Evolutionary conservation across 805 yeast species (phyloP).

Genomic region (Wickerhamiella spandovensis): DNA sequence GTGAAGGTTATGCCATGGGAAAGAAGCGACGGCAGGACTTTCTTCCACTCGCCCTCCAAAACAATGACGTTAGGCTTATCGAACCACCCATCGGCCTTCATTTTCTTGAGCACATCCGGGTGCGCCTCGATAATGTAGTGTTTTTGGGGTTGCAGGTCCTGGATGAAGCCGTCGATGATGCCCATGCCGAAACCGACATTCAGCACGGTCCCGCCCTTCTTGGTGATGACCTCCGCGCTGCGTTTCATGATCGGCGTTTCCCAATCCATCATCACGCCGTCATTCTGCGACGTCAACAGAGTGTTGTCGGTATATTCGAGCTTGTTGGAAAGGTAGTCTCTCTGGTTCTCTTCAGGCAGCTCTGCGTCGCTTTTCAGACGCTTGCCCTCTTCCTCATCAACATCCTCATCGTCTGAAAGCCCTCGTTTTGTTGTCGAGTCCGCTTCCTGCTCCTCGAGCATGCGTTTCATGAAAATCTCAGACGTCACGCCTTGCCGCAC

Average conservation of each 20-base stretch:
- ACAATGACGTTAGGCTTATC: constrained; percentile 57
- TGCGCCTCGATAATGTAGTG: constrained; percentile 93
- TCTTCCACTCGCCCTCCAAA: constrained; percentile 90
- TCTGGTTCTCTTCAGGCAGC: constrained; percentile 31
- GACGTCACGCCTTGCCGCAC: constrained; percentile 87
- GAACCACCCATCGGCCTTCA: constrained; percentile 72
- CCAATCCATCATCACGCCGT: constrained; percentile 99
- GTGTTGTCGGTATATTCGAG: constrained; percentile 56
- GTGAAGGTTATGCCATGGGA: constrained; percentile 61
- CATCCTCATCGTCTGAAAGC: constrained; percentile 9
- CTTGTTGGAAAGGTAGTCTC: constrained; percentile 49
- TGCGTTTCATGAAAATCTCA: constrained; percentile 62
- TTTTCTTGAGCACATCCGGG: constrained; percentile 67
- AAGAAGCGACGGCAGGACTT: constrained; percentile 50
- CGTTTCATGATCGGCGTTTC: constrained; percentile 68
- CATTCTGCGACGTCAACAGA: constrained; percentile 59
- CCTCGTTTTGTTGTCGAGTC: constrained; percentile 12
- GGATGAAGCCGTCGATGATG: constrained; percentile 72
- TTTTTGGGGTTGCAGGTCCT: constrained; percentile 39
- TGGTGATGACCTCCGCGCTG: constrained; percentile 65
- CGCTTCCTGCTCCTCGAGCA: constrained; percentile 24
- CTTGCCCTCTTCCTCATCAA: constrained; percentile 7
- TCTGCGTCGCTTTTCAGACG: constrained; percentile 7
- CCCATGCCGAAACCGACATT: constrained; percentile 98
- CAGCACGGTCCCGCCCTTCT: constrained; percentile 36